Percentiles rank a stretch among this genome's conserved stretches.
Evolutionary conservation across 768 basidiomycete species (phyloP).

Genomic region (Lanmaoa rubissima): DNA sequence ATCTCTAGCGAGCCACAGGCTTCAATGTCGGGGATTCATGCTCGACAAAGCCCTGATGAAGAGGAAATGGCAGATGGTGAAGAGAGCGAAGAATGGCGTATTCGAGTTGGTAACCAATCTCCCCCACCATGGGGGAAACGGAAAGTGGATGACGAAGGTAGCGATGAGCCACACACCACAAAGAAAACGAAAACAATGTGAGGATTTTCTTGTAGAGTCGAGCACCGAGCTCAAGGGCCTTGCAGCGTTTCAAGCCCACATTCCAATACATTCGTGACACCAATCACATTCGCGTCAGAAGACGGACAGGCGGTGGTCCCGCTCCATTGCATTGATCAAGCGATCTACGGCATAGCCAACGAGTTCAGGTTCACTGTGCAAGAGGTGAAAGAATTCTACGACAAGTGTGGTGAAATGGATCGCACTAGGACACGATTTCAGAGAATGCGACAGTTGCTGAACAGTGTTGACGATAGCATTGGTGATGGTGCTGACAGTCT

Average conservation of each 20-base stretch:
- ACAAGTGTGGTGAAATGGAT: slow-evolving; percentile 68
- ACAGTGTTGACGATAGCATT: slow-evolving; percentile 24
- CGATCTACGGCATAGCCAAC: slow-evolving; percentile 61
- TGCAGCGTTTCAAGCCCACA: slow-evolving; percentile 2
- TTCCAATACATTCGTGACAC: neutral
- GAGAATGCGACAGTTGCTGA: slow-evolving; percentile 55
- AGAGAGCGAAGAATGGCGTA: slow-evolving; percentile 62
- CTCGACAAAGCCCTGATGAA: slow-evolving; percentile 49
- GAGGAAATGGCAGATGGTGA: slow-evolving; percentile 65
- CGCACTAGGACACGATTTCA: slow-evolving; percentile 64
- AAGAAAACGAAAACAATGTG: slow-evolving; percentile 49
- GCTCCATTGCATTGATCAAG: slow-evolving; percentile 67
- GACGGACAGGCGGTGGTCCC: slow-evolving; percentile 8
- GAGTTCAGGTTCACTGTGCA: slow-evolving; percentile 70
- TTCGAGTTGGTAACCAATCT: slow-evolving; percentile 59
- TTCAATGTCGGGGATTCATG: slow-evolving; percentile 19
- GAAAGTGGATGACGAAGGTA: slow-evolving; percentile 41
- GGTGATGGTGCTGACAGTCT: slow-evolving; percentile 3
- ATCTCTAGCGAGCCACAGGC: slow-evolving; percentile 28
- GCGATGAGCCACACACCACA: slow-evolving; percentile 21
- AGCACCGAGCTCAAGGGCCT: neutral
- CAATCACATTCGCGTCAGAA: slow-evolving; percentile 2
- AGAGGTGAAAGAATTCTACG: slow-evolving; percentile 78
- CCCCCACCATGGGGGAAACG: slow-evolving; percentile 73
- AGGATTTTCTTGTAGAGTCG: slow-evolving; percentile 14